Base-by-base conservation (phyloP, 768 basidiomycete genomes). In the Leucocoprinus leucothites region DNA sequence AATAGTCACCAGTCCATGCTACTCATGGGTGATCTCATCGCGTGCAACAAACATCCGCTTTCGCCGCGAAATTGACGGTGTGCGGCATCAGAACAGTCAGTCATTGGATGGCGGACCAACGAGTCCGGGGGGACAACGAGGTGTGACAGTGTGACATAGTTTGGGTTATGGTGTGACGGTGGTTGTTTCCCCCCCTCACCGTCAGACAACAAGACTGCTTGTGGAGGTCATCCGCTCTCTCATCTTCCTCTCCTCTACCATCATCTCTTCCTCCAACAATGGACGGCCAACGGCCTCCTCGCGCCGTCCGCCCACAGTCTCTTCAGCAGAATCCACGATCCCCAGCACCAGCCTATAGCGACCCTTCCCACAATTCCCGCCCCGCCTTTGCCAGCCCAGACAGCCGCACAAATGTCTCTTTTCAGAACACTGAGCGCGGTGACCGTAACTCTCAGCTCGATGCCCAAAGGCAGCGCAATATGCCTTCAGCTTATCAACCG, bases 371-470 rank as follows among this genome's bases (percentile, higher is more conserved):
- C 59, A 63, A 25, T 62, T 60, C 18, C 53, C 68, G 54, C 60
- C 69, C 36, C 69, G 71, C 3, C 64, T 67, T n/a, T 66, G 72
- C 43, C 60, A 68, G 43, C 31, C 71, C 69, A 28, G 67, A 60
- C 56, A 72, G 76, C 35, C 63, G 67, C 53, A 58, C 69, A n/a
- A 69, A 73, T 60, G 85, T 92, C 22, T 85, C 86, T 34, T 92
- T 92, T 65, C 84, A 85, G 68, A 77, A 75, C 53, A 74, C 60
- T 16, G 89, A 91, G 66, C 80, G 78, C 64, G 89, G 89, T 46
- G 88, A 89, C 70, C 80, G 88, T 52, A 76, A 73, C 21, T 76
- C 72, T 6, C 70, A 77, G 11, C 71, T 89, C 31, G 86, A 86
- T 64, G 72, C 75, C n/a, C 69, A 74, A 19, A 80, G 81, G 13